Evolutionary conservation across 441 rosid species (phyloP).

Genomic region (Capsella rubella): DNA sequence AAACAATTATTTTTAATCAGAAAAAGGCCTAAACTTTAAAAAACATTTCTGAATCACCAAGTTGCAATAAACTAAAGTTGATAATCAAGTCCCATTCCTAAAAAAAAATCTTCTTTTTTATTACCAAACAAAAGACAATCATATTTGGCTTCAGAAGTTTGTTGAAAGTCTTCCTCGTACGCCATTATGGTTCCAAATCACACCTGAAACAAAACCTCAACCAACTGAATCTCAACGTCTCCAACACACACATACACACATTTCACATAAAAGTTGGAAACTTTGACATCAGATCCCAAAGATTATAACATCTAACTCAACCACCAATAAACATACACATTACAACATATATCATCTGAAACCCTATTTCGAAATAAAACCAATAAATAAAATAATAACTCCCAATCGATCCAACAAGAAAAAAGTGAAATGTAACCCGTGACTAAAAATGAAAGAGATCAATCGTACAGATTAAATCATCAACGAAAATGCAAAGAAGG

Average conservation of each 20-base stretch:
- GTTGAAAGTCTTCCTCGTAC: constrained; percentile 44
- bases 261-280: neutral
- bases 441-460: neutral
- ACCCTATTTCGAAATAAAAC: neutral
- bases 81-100: neutral
- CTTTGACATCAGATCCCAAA: constrained; percentile 17
- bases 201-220: constrained; percentile 23
- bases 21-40: neutral
- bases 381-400: neutral
- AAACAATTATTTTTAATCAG: neutral
- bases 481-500: neutral
- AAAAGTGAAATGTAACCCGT: neutral
- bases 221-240: constrained; percentile 9
- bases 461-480: neutral
- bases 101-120: neutral
- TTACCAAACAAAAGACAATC: constrained; percentile 63
- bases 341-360: neutral
- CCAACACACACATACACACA: constrained; percentile 14
- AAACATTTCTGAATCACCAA: constrained; percentile 25
- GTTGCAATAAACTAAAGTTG: neutral
- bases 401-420: neutral
- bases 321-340: constrained; percentile 10
- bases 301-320: neutral
- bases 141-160: constrained; percentile 38
- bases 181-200: constrained; percentile 46